These are phyloP conservation scores for Cyberlindnera subsufficiens DNA, from an alignment of 805 yeast genomes.

Conservation along the genomic window DNA sequence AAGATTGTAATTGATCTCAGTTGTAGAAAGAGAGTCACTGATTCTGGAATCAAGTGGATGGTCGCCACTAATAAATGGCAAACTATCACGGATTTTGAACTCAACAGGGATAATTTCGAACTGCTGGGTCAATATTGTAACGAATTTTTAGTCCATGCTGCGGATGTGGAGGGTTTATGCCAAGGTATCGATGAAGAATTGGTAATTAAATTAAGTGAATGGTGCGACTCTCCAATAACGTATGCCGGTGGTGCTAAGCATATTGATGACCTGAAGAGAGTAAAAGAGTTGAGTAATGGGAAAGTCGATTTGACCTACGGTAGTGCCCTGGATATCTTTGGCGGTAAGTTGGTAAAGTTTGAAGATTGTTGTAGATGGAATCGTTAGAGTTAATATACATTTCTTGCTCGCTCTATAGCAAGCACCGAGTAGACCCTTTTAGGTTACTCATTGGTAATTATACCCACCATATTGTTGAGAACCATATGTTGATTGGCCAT, in stretches of 20 bases:
- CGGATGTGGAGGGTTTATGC: slow-evolving; percentile 97
- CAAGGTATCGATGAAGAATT: slow-evolving; percentile 83
- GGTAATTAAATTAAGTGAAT: slow-evolving; percentile 65
- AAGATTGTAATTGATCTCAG: slow-evolving; percentile 84
- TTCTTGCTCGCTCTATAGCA: too few species aligned
- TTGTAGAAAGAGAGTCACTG: slow-evolving; percentile 48
- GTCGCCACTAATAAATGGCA: slow-evolving; percentile 99
- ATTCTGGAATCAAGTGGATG: slow-evolving; percentile 47
- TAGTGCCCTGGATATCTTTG: slow-evolving; percentile 89
- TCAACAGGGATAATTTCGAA: slow-evolving; percentile 48
- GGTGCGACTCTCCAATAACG: slow-evolving; percentile 73
- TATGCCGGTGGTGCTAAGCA: slow-evolving; percentile 97
- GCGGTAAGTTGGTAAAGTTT: slow-evolving; percentile 77
- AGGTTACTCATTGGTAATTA: too few species aligned
- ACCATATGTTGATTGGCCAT: too few species aligned
- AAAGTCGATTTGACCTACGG: slow-evolving; percentile 92
- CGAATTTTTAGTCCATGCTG: slow-evolving; percentile 94
- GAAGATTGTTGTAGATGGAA: slow-evolving; percentile 78
- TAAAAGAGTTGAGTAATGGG: slow-evolving; percentile 63
- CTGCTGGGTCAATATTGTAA: slow-evolving; percentile 60
- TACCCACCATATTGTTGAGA: too few species aligned
- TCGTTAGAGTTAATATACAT: slow-evolving; percentile 1
- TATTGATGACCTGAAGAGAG: slow-evolving; percentile 61
- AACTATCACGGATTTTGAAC: slow-evolving; percentile 62
- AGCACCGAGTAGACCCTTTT: too few species aligned